Evolutionary conservation across 1,139 yeast genomes (phyloP), one percentile per base, ranked within the genome.

Genomic region (Yamadazyma dendronema): DNA sequence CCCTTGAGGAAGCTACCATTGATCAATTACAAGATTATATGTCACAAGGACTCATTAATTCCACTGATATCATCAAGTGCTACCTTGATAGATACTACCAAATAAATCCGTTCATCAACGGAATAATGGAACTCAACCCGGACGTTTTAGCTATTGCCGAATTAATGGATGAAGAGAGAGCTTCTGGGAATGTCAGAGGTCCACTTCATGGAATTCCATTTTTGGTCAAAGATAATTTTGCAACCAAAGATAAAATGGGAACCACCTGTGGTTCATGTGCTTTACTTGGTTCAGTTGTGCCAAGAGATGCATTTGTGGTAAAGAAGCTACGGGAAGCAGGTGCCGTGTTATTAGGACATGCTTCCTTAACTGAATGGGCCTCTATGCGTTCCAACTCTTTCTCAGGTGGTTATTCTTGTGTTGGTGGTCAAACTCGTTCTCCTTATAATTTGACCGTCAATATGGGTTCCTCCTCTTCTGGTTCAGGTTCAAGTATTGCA

Each of bases 141-240:
- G 56, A 53, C 29, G 41, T 45, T 28, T 37, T 50, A 11, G 12
- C 40, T 3, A 42, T 42, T 28, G 44, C 42, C 11, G 15, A 35
- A 4, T 12, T 19, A 8, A 22, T 43, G 21, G 39, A 53, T 34
- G 43, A 42, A 21, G 57, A 53, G 34, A 37, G 57, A 21, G 35
- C 40, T 6, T 35, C 31, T n/a, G 57, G 57, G 11, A 36, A 45
- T 11, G 42, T 47, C n/a, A 38, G 57, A 30, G 44, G 53, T 3
- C 55, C 57, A 7, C 34, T 53, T 12, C 57, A 53, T 31, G 57
- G 57, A n/a, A 50, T 52, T 21, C 57, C 57, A 21, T 53, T 53
- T 24, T 17, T 53, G 5, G 57, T 53, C 4, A 53, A 53, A 32
- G 56, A 53, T 29, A 53, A 53, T 34, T 51, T 40, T 30, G 56